phyloP scores from a whole-genome alignment of 345 rosid genomes.

The Alliaria petiolata region DNA sequence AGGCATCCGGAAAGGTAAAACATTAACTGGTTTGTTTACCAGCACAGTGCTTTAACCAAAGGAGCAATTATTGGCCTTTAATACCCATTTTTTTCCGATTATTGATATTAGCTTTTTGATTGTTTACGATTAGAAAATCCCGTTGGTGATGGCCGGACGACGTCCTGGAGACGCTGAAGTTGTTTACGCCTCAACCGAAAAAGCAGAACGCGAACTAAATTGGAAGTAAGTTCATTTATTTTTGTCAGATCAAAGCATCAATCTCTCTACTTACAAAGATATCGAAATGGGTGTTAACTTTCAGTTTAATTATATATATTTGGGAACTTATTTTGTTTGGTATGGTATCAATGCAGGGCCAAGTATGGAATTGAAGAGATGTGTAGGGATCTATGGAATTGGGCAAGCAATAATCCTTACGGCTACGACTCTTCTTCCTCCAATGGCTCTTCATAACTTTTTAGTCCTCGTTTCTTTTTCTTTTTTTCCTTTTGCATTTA shows the following conservation, averaged over 20 bases:
- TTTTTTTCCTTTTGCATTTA: background rate
- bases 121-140: constrained; percentile 77
- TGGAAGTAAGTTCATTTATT: constrained; percentile 76
- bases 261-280: too few species aligned
- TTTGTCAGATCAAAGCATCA: too few species aligned
- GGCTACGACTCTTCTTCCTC: constrained; percentile 61
- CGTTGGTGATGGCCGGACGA: constrained; percentile 67
- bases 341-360: constrained; percentile 51
- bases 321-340: constrained; percentile 5
- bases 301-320: too few species aligned
- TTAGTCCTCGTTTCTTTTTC: background rate
- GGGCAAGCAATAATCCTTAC: constrained; percentile 95
- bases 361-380: constrained; percentile 77
- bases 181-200: constrained; percentile 80
- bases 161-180: constrained; percentile 88
- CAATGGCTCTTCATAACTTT: background rate
- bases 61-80: background rate
- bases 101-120: background rate
- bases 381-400: constrained; percentile 96
- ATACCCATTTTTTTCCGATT: background rate
- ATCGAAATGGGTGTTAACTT: too few species aligned
- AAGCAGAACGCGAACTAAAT: constrained; percentile 72
- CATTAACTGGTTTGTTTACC: background rate
- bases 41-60: too few species aligned
- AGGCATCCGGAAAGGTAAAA: constrained; percentile 88